Evolutionary conservation across 2,329 filamentous ascomycete species (phyloP), one percentile per base, ranked within the genome.

Genomic region (Exutisphaerella laricina): DNA sequence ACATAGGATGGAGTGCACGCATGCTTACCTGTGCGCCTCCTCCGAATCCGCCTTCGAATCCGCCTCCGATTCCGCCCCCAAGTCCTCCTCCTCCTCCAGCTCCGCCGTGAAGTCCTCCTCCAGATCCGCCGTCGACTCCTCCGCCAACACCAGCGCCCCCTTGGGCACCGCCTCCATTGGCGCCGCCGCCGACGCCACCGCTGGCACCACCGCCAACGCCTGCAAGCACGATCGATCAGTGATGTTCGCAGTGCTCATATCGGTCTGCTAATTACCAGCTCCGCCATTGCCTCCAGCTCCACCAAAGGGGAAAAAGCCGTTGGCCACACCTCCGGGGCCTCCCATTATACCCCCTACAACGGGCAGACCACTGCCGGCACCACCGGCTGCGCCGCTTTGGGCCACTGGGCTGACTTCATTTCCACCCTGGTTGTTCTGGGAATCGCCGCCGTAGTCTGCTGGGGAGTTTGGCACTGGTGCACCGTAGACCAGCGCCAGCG

Each of bases 401-500:
- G 13, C 9, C 13, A 33, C 30, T 3, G 30, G 30, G 30, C 30
- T 33, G 6, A 33, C 30, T 12, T 9, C 13, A 18, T 18, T 18
- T 14, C 30, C 30, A 10, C 30, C 30, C 30, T 33, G 30, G 30
- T 7, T 10, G 7, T n/a, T n/a, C n/a, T n/a, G n/a, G n/a, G n/a
- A n/a, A n/a, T n/a, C n/a, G n/a, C n/a, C n/a, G n/a, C n/a, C n/a
- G n/a, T n/a, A n/a, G n/a, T n/a, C n/a, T n/a, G n/a, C n/a, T n/a
- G n/a, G n/a, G n/a, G n/a, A n/a, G n/a, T n/a, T n/a, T n/a, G 23
- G 23, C 23, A 26, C 23, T 7, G 33, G 33, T 21, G 33, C 33
- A 23, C 17, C 33, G 13, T 35, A 35, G 33, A 35, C 33, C 17
- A 35, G 33, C 21, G 33, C 33, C 20, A 35, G 13, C 3, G 33